Evolutionary conservation across 768 basidiomycete species (phyloP).

Genomic region (Mycena rosella): DNA sequence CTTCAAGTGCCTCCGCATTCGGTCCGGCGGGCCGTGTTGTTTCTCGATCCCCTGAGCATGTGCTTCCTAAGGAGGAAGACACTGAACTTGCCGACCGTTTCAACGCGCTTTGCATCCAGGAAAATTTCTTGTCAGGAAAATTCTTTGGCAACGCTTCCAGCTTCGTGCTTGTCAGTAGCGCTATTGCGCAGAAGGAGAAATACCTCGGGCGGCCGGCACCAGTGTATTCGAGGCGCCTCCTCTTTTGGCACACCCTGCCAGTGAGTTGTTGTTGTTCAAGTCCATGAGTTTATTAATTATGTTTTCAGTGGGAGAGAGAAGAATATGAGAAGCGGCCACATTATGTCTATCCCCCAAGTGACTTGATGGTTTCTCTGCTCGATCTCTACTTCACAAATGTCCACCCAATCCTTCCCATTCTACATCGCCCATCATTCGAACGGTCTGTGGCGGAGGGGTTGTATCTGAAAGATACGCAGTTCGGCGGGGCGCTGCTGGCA

Average conservation of each 20-base stretch:
- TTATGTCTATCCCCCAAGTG: slow-evolving; percentile 47
- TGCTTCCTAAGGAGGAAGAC: neutral
- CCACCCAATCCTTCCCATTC: slow-evolving; percentile 58
- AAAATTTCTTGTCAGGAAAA: neutral
- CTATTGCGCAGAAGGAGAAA: slow-evolving; percentile 27
- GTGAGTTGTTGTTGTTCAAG: slow-evolving; percentile 1
- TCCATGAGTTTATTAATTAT: neutral
- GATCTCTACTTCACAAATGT: slow-evolving; percentile 61
- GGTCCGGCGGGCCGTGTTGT: slow-evolving; percentile 7
- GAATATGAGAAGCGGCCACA: slow-evolving; percentile 13
- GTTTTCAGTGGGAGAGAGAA: slow-evolving; percentile 32
- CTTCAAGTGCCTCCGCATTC: slow-evolving; percentile 16
- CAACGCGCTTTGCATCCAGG: neutral
- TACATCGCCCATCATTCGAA: slow-evolving; percentile 44
- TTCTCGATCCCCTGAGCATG: too few relatives aligned
- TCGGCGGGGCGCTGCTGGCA: slow-evolving; percentile 58
- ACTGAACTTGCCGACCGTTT: slow-evolving; percentile 28
- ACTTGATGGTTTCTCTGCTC: slow-evolving; percentile 57
- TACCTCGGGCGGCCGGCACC: slow-evolving; percentile 24
- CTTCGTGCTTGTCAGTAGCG: slow-evolving; percentile 25
- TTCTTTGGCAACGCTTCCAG: slow-evolving; percentile 3
- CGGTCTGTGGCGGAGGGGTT: slow-evolving; percentile 37
- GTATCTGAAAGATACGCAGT: slow-evolving; percentile 56
- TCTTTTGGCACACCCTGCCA: slow-evolving; percentile 16
- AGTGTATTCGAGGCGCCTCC: slow-evolving; percentile 1